Conservation (phyloP, 371 early-diverging fungal species). For the Lichtheimia corymbifera region DNA sequence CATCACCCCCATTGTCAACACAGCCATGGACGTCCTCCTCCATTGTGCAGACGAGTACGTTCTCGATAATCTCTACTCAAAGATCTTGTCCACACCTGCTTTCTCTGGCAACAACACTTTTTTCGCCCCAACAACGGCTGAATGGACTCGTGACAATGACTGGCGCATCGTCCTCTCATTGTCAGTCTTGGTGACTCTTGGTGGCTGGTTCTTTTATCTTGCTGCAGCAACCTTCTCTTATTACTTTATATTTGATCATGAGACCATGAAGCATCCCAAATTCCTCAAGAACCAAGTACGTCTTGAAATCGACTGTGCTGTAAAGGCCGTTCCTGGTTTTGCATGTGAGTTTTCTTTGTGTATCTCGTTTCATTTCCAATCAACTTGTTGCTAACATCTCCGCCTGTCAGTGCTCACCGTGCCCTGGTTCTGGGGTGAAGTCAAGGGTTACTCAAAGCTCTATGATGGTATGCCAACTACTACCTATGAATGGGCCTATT, state of each 20-base stretch:
- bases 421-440: conserved; percentile 89
- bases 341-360: conserved; percentile 37
- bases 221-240: conserved; percentile 75
- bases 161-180: conserved; percentile 74
- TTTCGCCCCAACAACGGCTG: conserved; percentile 12
- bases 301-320: conserved; percentile 81
- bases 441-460: conserved; percentile 83
- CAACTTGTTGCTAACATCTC: background rate
- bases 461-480: conserved; percentile 55
- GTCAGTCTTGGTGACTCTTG: conserved; percentile 66
- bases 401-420: conserved; percentile 65
- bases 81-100: conserved; percentile 31
- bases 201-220: conserved; percentile 82
- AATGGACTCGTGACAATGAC: conserved; percentile 61
- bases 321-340: conserved; percentile 79
- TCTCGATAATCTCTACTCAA: conserved; percentile 58
- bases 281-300: conserved; percentile 87
- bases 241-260: conserved; percentile 83
- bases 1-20: background rate
- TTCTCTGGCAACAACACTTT: conserved; percentile 17
- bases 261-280: conserved; percentile 88
- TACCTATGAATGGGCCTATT: conserved; percentile 58
- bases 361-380: background rate
- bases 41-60: conserved; percentile 61
- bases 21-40: conserved; percentile 73